phyloP scores from a whole-genome alignment of 2,329 filamentous ascomycete species.

The Fusarium pininemorale region DNA sequence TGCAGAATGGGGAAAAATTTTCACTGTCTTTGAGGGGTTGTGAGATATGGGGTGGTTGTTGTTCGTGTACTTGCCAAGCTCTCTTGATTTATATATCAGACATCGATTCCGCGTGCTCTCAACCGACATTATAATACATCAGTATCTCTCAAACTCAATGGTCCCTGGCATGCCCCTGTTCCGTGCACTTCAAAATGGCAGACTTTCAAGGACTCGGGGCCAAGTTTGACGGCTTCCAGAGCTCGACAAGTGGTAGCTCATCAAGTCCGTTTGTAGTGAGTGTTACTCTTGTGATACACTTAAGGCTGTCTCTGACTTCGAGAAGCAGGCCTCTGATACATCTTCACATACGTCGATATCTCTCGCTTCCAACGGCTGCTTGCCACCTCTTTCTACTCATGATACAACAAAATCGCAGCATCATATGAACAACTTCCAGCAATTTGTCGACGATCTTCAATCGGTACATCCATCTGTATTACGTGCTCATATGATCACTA shows the following conservation, averaged over 20 bases:
- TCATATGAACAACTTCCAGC: conserved; percentile 37
- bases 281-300: background rate
- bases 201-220: conserved; percentile 37
- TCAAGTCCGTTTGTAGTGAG: conserved; percentile 41
- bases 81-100: conserved; percentile 15
- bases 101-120: background rate
- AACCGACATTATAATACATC: background rate
- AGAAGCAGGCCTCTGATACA: conserved; percentile 38
- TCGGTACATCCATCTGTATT: conserved; percentile 4
- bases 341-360: conserved; percentile 41
- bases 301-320: conserved; percentile 13
- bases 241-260: conserved; percentile 36
- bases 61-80: background rate
- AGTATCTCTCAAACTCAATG: background rate
- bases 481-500: background rate
- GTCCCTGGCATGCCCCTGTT: background rate
- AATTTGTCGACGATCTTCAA: conserved; percentile 37
- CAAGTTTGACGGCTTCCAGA: conserved; percentile 39
- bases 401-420: conserved; percentile 41
- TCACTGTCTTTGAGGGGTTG: background rate
- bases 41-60: background rate
- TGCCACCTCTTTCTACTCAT: conserved; percentile 37
- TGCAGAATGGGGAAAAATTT: conserved; percentile 36
- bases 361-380: conserved; percentile 31
- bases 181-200: conserved; percentile 17